Evolutionary conservation across 805 yeast species (phyloP), one percentile per base, ranked within the genome.

Genomic region (Spencermartinsiella europaea): DNA sequence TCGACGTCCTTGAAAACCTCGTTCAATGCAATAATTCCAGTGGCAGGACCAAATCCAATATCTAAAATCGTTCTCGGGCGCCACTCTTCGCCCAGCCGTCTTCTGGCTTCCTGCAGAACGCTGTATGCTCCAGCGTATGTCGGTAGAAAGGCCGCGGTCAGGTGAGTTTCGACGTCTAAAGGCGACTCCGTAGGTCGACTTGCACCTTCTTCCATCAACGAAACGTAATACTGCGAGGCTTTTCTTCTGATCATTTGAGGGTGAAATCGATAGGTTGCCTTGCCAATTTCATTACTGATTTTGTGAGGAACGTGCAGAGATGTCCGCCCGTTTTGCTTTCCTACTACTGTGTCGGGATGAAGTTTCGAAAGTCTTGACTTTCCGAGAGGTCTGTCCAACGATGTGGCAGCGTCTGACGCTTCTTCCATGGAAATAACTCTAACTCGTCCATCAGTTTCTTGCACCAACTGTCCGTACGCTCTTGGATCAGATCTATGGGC

Each of bases 1-100:
- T 45, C 50, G 16, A 74, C 74, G 2, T 73, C 73, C 0, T 85
- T 89, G 80, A 87, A 78, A 1, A 90, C 57, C 57, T 89, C 96
- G 59, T 90, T 87, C 44, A 89, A 69, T 0, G 95, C 98, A 14
- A 90, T 67, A 71, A 93, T 80, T 1, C 97, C 97, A 0, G 95
- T 83, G 1, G 88, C 91, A 0, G 99, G 98, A 0, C 99, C 98
- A 60, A 75, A 81, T 0, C 96, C 91, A 12, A 87, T 77, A 58
- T 87, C 95, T 42, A 93, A 69, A 0, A 93, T 77, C 3, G 77
- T 69, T 22, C 73, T 59, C 0, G 97, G 97, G 19, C 63, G 63
- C 68, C 88, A 85, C 0, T 51, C 40, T 0, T 67, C 68, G 4
- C 60, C 65, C 0, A 81, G 83, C 35, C 90, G 70, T 38, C 72